phyloP scores from a whole-genome alignment of 1,284 basidiomycete species.

The Cryptococcus sp. region DNA sequence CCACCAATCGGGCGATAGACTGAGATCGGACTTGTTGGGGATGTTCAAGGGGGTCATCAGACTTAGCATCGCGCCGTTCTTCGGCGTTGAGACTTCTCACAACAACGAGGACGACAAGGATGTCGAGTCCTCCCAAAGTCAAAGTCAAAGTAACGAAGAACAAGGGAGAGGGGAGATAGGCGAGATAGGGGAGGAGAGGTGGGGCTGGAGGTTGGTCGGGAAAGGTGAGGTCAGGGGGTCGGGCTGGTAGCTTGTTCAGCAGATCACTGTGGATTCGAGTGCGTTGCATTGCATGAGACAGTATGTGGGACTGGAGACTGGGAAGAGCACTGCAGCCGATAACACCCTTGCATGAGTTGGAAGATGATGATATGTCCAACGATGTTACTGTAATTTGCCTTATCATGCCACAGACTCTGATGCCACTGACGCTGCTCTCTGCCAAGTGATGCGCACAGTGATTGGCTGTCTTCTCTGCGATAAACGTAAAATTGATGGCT shows the following conservation, averaged over 20 bases:
- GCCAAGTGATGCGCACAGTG: no score
- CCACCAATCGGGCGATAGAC: constrained; percentile 82
- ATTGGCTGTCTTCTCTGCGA: no score
- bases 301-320: background rate
- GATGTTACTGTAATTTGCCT: no score
- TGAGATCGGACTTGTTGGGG: constrained; percentile 72
- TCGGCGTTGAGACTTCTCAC: constrained; percentile 28
- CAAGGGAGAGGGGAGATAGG: constrained; percentile 32
- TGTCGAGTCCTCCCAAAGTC: no score
- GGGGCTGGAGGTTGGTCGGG: constrained; percentile 48
- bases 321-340: background rate
- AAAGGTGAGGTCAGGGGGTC: constrained; percentile 45
- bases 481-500: no score
- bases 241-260: constrained; percentile 5
- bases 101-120: constrained; percentile 14
- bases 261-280: no score
- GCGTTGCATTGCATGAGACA: no score
- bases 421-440: no score
- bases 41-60: constrained; percentile 73
- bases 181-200: constrained; percentile 42
- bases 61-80: constrained; percentile 69
- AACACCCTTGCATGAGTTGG: background rate
- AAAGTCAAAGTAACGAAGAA: no score
- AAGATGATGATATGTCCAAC: no score
- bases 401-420: no score